Conservation (phyloP, 2,329 filamentous ascomycete species). For the Cercospora sp. region DNA sequence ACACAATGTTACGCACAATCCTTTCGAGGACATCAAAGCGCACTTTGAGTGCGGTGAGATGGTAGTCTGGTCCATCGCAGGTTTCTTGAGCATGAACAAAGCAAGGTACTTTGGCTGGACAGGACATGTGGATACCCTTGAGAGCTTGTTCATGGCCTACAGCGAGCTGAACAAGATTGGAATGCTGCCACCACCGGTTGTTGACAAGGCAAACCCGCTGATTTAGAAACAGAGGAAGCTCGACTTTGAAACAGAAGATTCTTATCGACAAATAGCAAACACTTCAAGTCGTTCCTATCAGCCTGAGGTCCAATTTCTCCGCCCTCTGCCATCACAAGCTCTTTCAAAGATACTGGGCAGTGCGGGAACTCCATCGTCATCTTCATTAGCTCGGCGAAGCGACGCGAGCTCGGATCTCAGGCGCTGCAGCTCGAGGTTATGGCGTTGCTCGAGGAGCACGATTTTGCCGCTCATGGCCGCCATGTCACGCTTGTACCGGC, state of each 20-base stretch:
- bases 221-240: conserved; percentile 22
- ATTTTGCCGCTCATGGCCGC: neutral
- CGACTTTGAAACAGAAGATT: too few relatives aligned
- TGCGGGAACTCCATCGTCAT: neutral
- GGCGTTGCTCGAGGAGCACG: neutral
- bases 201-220: conserved; percentile 30
- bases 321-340: neutral
- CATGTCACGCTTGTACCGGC: neutral
- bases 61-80: conserved; percentile 37
- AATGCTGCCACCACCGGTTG: conserved; percentile 45
- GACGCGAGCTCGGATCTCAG: neutral
- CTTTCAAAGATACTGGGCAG: neutral
- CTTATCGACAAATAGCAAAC: neutral
- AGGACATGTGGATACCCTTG: conserved; percentile 49
- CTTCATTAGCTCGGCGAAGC: neutral
- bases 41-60: conserved; percentile 51
- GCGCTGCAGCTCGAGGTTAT: neutral
- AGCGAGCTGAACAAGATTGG: conserved; percentile 45
- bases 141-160: conserved; percentile 47
- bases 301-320: neutral
- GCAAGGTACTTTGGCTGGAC: conserved; percentile 49
- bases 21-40: conserved; percentile 48
- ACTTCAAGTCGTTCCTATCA: neutral
- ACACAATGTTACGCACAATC: conserved; percentile 44
- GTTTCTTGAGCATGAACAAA: conserved; percentile 46